Conservation (phyloP, 305 asterid genomes). For the Fraxinus platypoda region DNA sequence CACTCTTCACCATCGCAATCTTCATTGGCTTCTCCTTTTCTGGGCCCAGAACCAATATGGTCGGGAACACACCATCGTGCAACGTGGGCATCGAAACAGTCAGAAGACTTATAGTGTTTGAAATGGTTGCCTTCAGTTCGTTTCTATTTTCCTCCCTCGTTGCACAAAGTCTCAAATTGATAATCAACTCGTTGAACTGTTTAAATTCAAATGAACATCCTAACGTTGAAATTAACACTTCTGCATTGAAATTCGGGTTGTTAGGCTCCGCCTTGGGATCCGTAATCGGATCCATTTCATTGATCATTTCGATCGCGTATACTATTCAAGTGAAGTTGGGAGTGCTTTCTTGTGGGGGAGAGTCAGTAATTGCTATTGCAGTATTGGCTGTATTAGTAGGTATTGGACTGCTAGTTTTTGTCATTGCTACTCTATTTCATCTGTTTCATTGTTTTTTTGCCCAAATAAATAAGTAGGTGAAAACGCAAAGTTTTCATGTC, state of each 20-base stretch:
- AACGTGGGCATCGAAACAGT: slow-evolving; percentile 15
- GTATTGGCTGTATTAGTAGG: no score
- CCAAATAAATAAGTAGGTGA: no score
- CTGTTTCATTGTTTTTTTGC: no score
- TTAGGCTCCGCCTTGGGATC: slow-evolving; percentile 34
- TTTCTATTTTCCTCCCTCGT: slow-evolving; percentile 34
- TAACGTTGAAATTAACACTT: slow-evolving; percentile 40
- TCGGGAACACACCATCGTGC: slow-evolving; percentile 17
- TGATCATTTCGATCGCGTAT: slow-evolving; percentile 30
- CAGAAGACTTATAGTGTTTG: slow-evolving; percentile 23
- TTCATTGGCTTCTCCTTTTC: slow-evolving; percentile 31
- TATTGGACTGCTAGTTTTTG: no score
- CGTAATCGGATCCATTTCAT: slow-evolving; percentile 21
- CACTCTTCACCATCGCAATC: slow-evolving; percentile 38
- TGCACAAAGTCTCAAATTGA: slow-evolving; percentile 43
- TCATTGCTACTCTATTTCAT: no score
- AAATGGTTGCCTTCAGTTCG: slow-evolving; percentile 30
- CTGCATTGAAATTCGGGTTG: slow-evolving; percentile 32
- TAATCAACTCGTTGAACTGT: slow-evolving; percentile 40
- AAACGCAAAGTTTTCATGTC: no score
- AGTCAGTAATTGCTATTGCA: no score
- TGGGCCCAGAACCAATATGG: background rate
- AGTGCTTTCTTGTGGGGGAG: slow-evolving; percentile 22
- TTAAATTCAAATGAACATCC: slow-evolving; percentile 40
- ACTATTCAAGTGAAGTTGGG: slow-evolving; percentile 36